phyloP scores from a whole-genome alignment of 176 grass and related monocot species.

The Ensete ventricosum region DNA sequence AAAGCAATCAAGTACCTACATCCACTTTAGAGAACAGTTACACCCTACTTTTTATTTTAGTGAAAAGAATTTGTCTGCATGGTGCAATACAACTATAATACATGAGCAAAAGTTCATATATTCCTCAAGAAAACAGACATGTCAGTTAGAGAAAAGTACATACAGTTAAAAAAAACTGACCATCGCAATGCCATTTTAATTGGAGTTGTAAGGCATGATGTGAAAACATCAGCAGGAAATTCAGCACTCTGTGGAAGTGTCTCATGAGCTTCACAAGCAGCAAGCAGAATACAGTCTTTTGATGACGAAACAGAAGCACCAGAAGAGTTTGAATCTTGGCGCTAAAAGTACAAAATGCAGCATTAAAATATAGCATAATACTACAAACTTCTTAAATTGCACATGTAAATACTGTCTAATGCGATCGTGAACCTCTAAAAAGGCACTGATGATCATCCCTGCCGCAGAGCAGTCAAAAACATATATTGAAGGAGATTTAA shows the following conservation, averaged over 20 bases:
- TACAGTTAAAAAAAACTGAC: conserved; percentile 26
- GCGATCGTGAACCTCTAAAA: conserved; percentile 55
- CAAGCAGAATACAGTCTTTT: conserved; percentile 96
- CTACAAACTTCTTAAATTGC: not conserved
- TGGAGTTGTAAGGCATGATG: conserved; percentile 85
- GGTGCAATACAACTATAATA: no score
- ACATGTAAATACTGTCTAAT: not conserved
- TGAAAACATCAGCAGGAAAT: conserved; percentile 95
- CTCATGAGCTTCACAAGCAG: conserved; percentile 86
- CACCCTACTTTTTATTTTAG: no score
- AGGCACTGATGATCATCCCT: conserved; percentile 77
- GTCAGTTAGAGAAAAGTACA: not conserved
- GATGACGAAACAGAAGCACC: conserved; percentile 49
- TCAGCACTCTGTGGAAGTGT: conserved; percentile 91
- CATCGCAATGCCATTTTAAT: conserved; percentile 98
- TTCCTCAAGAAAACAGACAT: not conserved
- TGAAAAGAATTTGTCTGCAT: no score
- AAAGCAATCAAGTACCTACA: no score
- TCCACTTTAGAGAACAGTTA: no score
- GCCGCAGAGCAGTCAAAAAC: conserved; percentile 95
- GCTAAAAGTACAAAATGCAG: conserved; percentile 5
- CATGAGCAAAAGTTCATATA: no score
- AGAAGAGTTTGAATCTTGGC: conserved; percentile 50
- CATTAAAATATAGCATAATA: conserved; percentile 22
- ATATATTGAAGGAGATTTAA: conserved; percentile 93